phyloP scores from a whole-genome alignment of 2,329 filamentous ascomycete species.

The Aspergillus quadrilineatus region DNA sequence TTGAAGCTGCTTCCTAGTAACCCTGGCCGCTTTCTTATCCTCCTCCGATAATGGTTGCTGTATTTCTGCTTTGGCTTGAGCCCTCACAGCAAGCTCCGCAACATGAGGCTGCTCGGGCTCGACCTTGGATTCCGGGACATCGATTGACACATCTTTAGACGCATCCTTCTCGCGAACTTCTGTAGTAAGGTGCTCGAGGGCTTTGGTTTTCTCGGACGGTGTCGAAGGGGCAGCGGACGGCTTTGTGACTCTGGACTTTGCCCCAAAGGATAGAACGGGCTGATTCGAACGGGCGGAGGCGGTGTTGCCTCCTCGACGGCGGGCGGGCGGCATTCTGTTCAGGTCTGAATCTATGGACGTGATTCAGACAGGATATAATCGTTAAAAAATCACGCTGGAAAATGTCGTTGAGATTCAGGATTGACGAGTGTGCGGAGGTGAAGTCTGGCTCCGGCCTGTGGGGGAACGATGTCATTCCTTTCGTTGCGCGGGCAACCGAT shows the following conservation, averaged over 20 bases:
- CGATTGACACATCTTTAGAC: constrained; percentile 21
- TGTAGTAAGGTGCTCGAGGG: constrained; percentile 36
- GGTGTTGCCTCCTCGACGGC: constrained; percentile 38
- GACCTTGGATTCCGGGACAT: constrained; percentile 27
- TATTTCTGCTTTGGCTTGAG: constrained; percentile 50
- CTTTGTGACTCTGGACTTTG: constrained; percentile 60
- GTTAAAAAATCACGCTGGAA: neutral
- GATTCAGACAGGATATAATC: too few species aligned
- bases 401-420: neutral
- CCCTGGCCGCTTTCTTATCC: constrained; percentile 55
- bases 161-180: constrained; percentile 28
- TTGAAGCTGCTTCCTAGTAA: constrained; percentile 68
- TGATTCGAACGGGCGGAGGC: constrained; percentile 48
- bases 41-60: constrained; percentile 35
- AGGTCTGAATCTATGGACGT: neutral
- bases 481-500: constrained; percentile 21
- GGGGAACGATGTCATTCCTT: constrained; percentile 21
- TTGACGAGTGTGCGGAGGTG: neutral
- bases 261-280: constrained; percentile 63
- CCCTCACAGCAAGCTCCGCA: constrained; percentile 39
- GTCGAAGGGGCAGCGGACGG: constrained; percentile 38
- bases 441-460: constrained; percentile 11
- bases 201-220: constrained; percentile 34
- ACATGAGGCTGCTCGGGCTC: constrained; percentile 32
- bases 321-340: constrained; percentile 42